Percentiles rank a stretch among this genome's conserved stretches.
Evolutionary conservation across 2,329 filamentous ascomycete genomes (phyloP).

Genomic region (Penicillium sp.): DNA sequence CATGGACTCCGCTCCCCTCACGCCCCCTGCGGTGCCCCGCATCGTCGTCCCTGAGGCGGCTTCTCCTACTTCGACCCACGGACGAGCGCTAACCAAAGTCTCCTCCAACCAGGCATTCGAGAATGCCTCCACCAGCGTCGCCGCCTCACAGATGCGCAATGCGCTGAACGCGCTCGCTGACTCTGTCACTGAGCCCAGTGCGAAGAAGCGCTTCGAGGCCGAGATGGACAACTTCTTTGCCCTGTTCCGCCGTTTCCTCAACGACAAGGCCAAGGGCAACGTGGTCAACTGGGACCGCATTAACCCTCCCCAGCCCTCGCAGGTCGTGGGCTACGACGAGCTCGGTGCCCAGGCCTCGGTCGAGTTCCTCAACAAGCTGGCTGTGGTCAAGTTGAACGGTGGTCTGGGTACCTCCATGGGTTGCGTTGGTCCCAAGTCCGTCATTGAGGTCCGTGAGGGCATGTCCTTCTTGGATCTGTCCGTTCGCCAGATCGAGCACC

Average conservation of each 20-base stretch:
- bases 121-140: conserved; percentile 97
- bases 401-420: conserved; percentile 99
- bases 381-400: conserved; percentile 98
- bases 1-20: neutral
- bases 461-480: conserved; percentile 99
- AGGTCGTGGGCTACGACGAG: conserved; percentile 93
- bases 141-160: conserved; percentile 99
- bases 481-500: conserved; percentile 97
- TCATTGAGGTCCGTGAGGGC: conserved; percentile 98
- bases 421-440: conserved; percentile 97
- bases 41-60: neutral
- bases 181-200: conserved; percentile 75
- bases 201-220: conserved; percentile 86
- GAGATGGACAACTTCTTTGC: conserved; percentile 99
- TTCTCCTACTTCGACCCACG: neutral
- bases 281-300: conserved; percentile 96
- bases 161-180: conserved; percentile 89
- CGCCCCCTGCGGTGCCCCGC: neutral
- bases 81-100: conserved; percentile 10
- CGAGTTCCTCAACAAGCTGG: conserved; percentile 93
- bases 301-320: conserved; percentile 84
- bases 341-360: conserved; percentile 88
- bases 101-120: conserved; percentile 77
- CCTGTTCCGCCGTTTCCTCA: conserved; percentile 95
- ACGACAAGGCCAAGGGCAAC: conserved; percentile 98